Conservation (phyloP, 768 basidiomycete species). For the Boletus subcaerulescens region DNA sequence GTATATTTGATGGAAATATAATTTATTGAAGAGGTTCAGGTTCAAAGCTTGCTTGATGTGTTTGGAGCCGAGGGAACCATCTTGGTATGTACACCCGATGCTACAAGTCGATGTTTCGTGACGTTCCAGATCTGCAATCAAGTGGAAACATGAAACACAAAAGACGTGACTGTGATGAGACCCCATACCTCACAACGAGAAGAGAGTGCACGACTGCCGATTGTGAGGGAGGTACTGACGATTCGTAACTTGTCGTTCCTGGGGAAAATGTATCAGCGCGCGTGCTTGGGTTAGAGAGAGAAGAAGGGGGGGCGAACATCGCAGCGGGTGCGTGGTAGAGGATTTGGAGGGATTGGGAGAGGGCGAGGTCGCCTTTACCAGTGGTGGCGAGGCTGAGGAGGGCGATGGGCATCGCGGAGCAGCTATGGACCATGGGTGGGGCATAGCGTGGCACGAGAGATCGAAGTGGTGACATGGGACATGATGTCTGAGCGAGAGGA, state of each 20-base stretch:
- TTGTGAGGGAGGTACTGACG: constrained; percentile 48
- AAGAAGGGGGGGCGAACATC: constrained; percentile 28
- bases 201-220: constrained; percentile 47
- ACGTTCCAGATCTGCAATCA: constrained; percentile 51
- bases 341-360: constrained; percentile 52
- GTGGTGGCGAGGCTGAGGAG: constrained; percentile 28
- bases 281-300: background rate
- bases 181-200: constrained; percentile 48
- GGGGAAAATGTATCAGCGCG: background rate
- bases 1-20: constrained; percentile 7
- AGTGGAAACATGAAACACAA: background rate
- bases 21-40: constrained; percentile 2
- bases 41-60: constrained; percentile 19
- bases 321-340: constrained; percentile 57
- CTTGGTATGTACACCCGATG: constrained; percentile 54
- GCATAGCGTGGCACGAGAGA: too few species aligned
- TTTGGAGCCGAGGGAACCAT: constrained; percentile 43
- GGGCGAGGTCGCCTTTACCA: constrained; percentile 31
- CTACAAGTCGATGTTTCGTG: constrained; percentile 49
- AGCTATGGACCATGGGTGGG: constrained; percentile 30
- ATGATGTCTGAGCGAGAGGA: background rate
- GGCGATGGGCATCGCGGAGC: constrained; percentile 49
- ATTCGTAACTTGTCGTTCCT: constrained; percentile 53
- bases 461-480: too few species aligned
- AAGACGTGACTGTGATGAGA: background rate